Evolutionary conservation across 768 basidiomycete genomes (phyloP), one percentile per base, ranked within the genome.

Genomic region (Macrolepiota fuliginosa): DNA sequence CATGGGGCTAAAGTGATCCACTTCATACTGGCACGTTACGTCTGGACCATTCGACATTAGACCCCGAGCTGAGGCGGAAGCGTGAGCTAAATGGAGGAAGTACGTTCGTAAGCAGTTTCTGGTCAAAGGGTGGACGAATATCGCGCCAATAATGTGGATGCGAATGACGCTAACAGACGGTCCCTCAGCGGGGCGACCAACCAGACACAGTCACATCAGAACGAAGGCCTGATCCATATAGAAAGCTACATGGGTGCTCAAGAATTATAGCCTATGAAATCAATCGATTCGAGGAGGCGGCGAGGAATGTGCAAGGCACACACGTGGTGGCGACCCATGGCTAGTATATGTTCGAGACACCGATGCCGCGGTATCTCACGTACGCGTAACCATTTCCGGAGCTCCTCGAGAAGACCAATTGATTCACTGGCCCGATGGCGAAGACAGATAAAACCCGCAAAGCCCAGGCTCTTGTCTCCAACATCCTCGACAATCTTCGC

Each of bases 401-500:
- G 37, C 46, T 50, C 1, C 25, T 49, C 19, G 24, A 13, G 37
- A 29, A 39, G 37, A 39, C 53, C 29, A 12, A 61, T 46, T 54
- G 52, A 61, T 46, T 40, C 42, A 39, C 47, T 50, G 36, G 42
- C n/a, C 40, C 59, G 11, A 61, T 61, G 60, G 32, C 46, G n/a
- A 54, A 55, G 49, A 25, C 45, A 4, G 49, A 54, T 49, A 64
- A 60, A 54, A 61, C 62, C 35, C 49, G 49, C 19, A 65, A 62
- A 47, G 47, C 61, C 13, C 60, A 45, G 32, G 32, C 32, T 19
- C 52, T 65, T 13, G 64, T 65, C 24, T 62, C 64, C 46, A 65
- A 56, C 54, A 32, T 65, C 57, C 54, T 65, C 37, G 45, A 54
- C 50, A 62, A 54, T 25, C 52, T 65, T 49, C 64, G 64, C n/a